phyloP scores from a whole-genome alignment of 441 rosid species.

The Gossypium davidsonii region DNA sequence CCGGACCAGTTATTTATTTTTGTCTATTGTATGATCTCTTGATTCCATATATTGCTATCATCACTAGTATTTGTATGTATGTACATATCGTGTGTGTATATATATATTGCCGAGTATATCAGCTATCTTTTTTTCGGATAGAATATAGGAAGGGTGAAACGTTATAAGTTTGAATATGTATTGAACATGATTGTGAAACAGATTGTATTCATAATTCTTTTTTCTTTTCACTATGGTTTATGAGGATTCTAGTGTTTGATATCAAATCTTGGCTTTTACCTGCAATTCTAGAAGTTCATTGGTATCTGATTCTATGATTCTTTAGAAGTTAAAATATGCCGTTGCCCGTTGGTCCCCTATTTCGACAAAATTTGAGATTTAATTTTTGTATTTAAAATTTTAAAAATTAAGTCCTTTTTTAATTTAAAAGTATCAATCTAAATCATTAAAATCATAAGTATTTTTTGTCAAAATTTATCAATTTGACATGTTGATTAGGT shows the following conservation, averaged over 20 bases:
- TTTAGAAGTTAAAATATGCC: too few relatives aligned
- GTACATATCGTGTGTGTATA: background rate
- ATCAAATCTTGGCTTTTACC: background rate
- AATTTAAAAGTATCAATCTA: too few relatives aligned
- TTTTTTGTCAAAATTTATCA: too few relatives aligned
- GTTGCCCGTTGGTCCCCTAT: too few relatives aligned
- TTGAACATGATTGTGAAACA: background rate
- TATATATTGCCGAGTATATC: slow-evolving; percentile 3
- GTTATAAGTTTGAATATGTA: background rate
- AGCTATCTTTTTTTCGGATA: background rate
- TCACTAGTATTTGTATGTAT: background rate
- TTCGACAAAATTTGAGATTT: too few relatives aligned
- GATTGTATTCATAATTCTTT: background rate
- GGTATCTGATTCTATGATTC: background rate
- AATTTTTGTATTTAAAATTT: too few relatives aligned
- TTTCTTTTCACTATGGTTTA: background rate
- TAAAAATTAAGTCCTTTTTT: too few relatives aligned
- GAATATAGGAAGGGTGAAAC: background rate
- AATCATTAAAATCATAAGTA: too few relatives aligned
- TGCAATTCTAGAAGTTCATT: background rate
- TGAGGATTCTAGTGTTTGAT: background rate
- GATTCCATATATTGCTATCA: background rate
- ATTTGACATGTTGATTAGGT: too few relatives aligned
- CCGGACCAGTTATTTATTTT: background rate
- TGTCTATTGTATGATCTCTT: slow-evolving; percentile 15